Evolutionary conservation across 2,329 filamentous ascomycete species (phyloP), one percentile per base, ranked within the genome.

Genomic region (Gnomoniopsis sp.): DNA sequence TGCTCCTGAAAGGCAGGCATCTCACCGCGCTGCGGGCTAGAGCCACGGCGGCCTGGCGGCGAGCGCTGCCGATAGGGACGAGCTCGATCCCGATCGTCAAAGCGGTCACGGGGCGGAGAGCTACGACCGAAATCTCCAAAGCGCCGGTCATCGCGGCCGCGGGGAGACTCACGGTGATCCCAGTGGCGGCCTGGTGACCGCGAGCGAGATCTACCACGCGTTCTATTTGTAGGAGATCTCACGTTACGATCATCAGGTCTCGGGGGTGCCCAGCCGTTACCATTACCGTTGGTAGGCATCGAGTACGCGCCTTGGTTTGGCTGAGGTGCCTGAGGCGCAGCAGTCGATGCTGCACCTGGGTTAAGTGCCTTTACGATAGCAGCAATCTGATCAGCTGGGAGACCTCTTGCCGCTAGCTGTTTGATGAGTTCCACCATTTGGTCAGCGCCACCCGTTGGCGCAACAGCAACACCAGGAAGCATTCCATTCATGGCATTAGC

Each of bases 11-110:
- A 60, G 85, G 84, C 62, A 26, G 60, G 55, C 36, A 63, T 63
- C 50, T 61, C 59, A 43, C 66, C 65, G 21, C 55, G 64, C 19
- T 61, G 66, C 22, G 86, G 80, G 68, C 88, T 88, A 64, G 82
- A 83, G 60, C 83, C 85, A 67, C 86, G 85, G 63, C 88, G 87
- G 58, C 85, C 84, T 57, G 85, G 80, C 49, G 93, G 92, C 68
- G 90, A 96, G 69, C 95, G 90, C 71, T 97, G 92, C 64, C 93
- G 90, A 75, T 96, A 97, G 44, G 80, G 74, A 63, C 79, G 79
- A 52, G 83, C 79, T 65, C 77, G 73, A 46, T 81, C 81, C 63
- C 77, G 77, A 47, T 82, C 80, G 63, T 86, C 83, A 59, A 79
- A 79, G 53, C 81, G 81, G 59, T 82, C 83, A 65, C 83, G 80